Evolutionary conservation across 2,329 filamentous ascomycete species (phyloP).

Genomic region (Cryphonectria carpinicola): DNA sequence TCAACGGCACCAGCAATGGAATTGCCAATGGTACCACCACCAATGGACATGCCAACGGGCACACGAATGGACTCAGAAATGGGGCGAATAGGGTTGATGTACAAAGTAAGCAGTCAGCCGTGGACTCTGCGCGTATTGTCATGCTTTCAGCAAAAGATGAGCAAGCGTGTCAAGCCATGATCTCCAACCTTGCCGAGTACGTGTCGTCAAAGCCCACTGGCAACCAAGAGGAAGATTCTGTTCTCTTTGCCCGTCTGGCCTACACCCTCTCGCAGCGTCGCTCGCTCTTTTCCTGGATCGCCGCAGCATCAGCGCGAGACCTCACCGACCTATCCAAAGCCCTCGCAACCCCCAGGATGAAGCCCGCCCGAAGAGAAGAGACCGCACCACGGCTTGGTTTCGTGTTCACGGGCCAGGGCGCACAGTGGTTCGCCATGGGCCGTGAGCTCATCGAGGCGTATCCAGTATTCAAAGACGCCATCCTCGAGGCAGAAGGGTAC

Average conservation of each 20-base stretch:
- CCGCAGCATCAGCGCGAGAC: constrained; percentile 10
- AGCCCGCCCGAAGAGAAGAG: not conserved
- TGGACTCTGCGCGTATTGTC: not conserved
- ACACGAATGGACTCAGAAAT: not conserved
- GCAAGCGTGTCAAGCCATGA: constrained; percentile 11
- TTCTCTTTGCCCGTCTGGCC: constrained; percentile 9
- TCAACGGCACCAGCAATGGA: not conserved
- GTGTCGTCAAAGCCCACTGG: not conserved
- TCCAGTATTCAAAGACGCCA: constrained; percentile 32
- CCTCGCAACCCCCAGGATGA: constrained; percentile 5
- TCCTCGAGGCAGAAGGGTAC: constrained; percentile 32
- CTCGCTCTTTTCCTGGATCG: constrained; percentile 11
- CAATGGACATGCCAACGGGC: not conserved
- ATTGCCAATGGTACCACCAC: not conserved
- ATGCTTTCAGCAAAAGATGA: constrained; percentile 11
- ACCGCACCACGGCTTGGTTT: constrained; percentile 30
- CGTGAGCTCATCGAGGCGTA: constrained; percentile 31
- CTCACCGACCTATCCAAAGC: constrained; percentile 20
- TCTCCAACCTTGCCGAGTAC: constrained; percentile 5
- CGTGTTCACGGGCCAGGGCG: constrained; percentile 42
- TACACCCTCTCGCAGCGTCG: constrained; percentile 17
- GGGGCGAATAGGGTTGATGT: not conserved
- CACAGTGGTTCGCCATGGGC: constrained; percentile 38
- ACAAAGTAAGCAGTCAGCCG: not conserved
- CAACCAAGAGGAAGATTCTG: not conserved